Evolutionary conservation across 1,284 basidiomycete species (phyloP).

Genomic region (Wolfiporia cocos): DNA sequence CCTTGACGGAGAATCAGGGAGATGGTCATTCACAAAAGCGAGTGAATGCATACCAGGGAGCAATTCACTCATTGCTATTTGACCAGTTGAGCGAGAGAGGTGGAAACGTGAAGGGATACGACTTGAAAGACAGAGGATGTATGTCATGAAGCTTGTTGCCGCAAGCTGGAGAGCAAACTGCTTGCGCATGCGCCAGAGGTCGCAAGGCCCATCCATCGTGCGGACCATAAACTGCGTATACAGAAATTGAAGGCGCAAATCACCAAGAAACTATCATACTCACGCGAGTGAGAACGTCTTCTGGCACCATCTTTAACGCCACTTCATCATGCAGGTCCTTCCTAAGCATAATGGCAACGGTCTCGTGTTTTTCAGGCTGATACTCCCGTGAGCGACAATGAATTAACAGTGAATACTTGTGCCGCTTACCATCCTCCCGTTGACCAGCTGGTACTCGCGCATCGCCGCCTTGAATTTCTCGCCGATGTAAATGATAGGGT

Average conservation of each 20-base stretch:
- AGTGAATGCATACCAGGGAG: slow-evolving; percentile 57
- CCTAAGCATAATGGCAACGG: slow-evolving; percentile 68
- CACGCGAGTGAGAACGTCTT: slow-evolving; percentile 83
- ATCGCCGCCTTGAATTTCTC: slow-evolving; percentile 77
- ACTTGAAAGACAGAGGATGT: slow-evolving; percentile 80
- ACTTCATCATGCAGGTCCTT: slow-evolving; percentile 94
- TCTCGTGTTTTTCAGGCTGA: slow-evolving; percentile 64
- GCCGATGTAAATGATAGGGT: slow-evolving; percentile 79
- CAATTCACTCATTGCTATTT: slow-evolving; percentile 88
- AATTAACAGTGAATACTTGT: background rate
- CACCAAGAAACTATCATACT: slow-evolving; percentile 21
- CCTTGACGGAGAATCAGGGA: slow-evolving; percentile 16
- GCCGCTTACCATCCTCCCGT: slow-evolving; percentile 39
- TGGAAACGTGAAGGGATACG: slow-evolving; percentile 86
- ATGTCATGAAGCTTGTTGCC: slow-evolving; percentile 90
- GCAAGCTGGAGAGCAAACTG: slow-evolving; percentile 93
- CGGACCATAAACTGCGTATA: slow-evolving; percentile 79
- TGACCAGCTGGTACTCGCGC: slow-evolving; percentile 49
- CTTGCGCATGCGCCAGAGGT: slow-evolving; percentile 97
- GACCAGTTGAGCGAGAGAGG: slow-evolving; percentile 83
- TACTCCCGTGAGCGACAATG: background rate
- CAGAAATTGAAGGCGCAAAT: background rate
- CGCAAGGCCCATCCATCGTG: slow-evolving; percentile 80
- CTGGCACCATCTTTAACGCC: slow-evolving; percentile 84
- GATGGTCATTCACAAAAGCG: background rate